Base-by-base conservation (phyloP, 2,329 filamentous ascomycete species). In the Aspergillus aculeatinus region DNA sequence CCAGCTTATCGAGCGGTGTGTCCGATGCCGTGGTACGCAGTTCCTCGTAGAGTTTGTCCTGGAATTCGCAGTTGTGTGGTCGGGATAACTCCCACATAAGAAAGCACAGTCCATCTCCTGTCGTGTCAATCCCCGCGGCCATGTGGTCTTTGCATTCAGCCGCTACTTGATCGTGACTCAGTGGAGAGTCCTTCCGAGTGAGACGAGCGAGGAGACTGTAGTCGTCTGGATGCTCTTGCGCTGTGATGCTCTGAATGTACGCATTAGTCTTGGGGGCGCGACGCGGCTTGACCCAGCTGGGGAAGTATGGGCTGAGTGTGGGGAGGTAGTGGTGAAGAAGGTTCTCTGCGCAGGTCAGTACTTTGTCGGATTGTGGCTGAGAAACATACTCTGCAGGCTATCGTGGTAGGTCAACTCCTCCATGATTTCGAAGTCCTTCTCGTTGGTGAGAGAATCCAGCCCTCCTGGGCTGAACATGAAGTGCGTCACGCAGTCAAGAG, bases 91-190 rank as follows among this genome's bases (percentile, higher is more conserved):
- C 83, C 82, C 87, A 88, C 84, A 91, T 87, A 12, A 90, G 77
- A 68, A 90, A 90, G 68, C 87, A 89, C 0, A 90, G 77, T 0
- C 81, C 86, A 65, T 90, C 88, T 16, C 87, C 87, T 0, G 88
- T 90, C 0, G 88, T 90, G 66, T 90, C 88, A 61, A 90, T 89
- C 0, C 88, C 88, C 0, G 88, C 88, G 0, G 84, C 86, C 84
- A 90, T 86, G 71, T 90, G 88, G 66, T 90, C 88, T 59, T 89
- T 82, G 66, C 86, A 89, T 72, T 91, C 88, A 21, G 87, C 87
- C 0, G 87, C 87, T 63, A 85, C 82, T 66, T 87, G 82, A 3
- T 84, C 74, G 3, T 77, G 72, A 35, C 83, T 79, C 35, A 88
- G 77, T 4, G 77, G 72, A 2, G 67, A 76, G 64, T 67, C 75